Base-by-base conservation (phyloP, 1,284 basidiomycete species). In the Athelia psychrophila region DNA sequence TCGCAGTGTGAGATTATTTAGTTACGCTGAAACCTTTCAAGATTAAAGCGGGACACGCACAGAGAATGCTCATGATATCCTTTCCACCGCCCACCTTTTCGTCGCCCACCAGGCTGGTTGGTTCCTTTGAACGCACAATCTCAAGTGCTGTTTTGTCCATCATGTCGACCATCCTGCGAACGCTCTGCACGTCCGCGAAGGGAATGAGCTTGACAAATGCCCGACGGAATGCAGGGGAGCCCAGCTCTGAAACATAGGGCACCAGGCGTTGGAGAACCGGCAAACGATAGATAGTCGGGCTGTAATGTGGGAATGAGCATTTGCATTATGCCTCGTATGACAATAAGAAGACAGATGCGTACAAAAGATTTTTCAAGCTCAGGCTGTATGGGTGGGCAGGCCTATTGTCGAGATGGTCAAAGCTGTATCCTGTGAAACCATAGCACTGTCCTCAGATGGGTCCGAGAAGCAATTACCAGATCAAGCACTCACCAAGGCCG, bases 31-130 rank as follows among this genome's bases (percentile, higher is more conserved):
- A 18, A 16, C 20, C 20, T 9, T 16, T 18, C n/a, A 16, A 6
- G 6, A 6, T 9, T 10, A 5, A 42, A n/a, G n/a, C n/a, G n/a
- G 38, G n/a, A 8, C 16, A 42, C 38, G 38, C 55, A 75, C 76
- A 64, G 13, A 80, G 58, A 47, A 74, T 68, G 51, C 74, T 79
- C 48, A 80, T 67, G 44, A 80, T 70, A 60, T 80, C 77, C 46
- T 74, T 76, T 18, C 71, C 73, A 32, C 58, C 58, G 1, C 66
- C 70, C 0, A 72, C 53, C 9, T 60, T 64, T 15, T 69, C 64
- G 27, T 74, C 67, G 0, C 71, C 72, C 47, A 62, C 58, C 24
- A 54, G 58, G 5, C 78, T 52, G 1, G 69, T 69, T 16, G 52
- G 57, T 58, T 65, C 71, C 63, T 76, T 81, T 22, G 58, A 60